These are phyloP conservation scores for Sclerotinia minor DNA, from an alignment of 2,329 filamentous ascomycete species.

Conservation along the genomic window DNA sequence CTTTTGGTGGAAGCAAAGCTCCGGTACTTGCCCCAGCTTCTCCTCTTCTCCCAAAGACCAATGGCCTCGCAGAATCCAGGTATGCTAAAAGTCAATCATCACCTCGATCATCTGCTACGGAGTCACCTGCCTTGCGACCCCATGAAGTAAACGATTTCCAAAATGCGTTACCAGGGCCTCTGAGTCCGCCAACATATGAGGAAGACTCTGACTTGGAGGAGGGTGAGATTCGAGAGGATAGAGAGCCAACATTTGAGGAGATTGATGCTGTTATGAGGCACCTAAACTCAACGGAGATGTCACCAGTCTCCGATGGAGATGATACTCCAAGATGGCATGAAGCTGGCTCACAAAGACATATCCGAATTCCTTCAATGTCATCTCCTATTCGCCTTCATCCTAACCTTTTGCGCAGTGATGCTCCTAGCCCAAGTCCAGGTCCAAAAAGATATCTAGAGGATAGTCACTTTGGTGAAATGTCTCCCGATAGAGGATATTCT, in stretches of 20 bases:
- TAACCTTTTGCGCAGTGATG: slow-evolving; percentile 63
- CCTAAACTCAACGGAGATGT: slow-evolving; percentile 71
- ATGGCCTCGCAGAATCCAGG: slow-evolving; percentile 36
- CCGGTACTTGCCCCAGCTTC: slow-evolving; percentile 21
- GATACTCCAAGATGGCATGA: slow-evolving; percentile 50
- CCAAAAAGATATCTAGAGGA: slow-evolving; percentile 32
- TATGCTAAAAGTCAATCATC: slow-evolving; percentile 39
- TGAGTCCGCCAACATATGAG: slow-evolving; percentile 28
- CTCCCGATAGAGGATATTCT: slow-evolving; percentile 48
- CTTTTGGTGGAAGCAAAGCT: slow-evolving; percentile 30
- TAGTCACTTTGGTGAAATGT: slow-evolving; percentile 19
- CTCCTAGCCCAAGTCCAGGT: slow-evolving; percentile 70
- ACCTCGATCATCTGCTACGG: slow-evolving; percentile 28
- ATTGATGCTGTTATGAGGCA: slow-evolving; percentile 92
- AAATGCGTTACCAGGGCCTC: slow-evolving; percentile 34
- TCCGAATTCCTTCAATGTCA: slow-evolving; percentile 47
- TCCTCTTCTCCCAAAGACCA: slow-evolving; percentile 13
- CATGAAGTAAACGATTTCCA: slow-evolving; percentile 37
- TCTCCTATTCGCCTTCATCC: slow-evolving; percentile 56
- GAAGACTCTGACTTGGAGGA: slow-evolving; percentile 26
- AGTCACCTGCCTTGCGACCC: slow-evolving; percentile 26
- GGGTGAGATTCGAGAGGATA: slow-evolving; percentile 25
- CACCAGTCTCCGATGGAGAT: slow-evolving; percentile 40
- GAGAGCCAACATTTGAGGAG: slow-evolving; percentile 65
- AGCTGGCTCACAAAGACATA: slow-evolving; percentile 45